Conservation (phyloP, 2,329 filamentous ascomycete species). For the Metarhizium guizhouense region DNA sequence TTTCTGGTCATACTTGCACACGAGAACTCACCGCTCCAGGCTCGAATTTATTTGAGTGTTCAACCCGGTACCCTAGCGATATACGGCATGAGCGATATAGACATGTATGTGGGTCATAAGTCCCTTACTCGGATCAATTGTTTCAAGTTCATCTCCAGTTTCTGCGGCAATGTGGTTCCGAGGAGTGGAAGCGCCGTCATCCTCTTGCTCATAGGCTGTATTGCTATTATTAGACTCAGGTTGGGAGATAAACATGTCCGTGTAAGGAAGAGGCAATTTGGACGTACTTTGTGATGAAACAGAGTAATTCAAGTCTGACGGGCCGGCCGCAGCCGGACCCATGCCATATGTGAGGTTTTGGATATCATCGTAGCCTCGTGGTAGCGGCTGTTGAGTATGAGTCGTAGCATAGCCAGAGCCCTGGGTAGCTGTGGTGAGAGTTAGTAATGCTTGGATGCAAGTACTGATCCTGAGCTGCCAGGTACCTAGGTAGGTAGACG, state of each 20-base stretch:
- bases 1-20: too few species aligned
- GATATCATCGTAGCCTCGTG: not conserved
- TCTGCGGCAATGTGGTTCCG: not conserved
- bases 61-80: conserved; percentile 28
- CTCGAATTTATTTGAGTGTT: conserved; percentile 28
- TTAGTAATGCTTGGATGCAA: not conserved
- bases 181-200: conserved; percentile 1
- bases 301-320: not conserved
- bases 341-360: not conserved
- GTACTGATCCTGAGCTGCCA: not conserved
- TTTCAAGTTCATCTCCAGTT: conserved; percentile 9
- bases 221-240: not conserved
- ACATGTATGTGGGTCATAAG: too few species aligned
- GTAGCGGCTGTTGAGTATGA: not conserved
- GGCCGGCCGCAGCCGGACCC: not conserved
- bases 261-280: not conserved
- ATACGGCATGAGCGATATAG: not conserved
- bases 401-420: not conserved
- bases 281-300: not conserved
- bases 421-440: not conserved
- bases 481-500: not conserved
- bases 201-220: conserved; percentile 4
- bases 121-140: conserved; percentile 28
- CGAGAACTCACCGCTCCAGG: conserved; percentile 29
- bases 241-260: not conserved